Evolutionary conservation across 768 basidiomycete genomes (phyloP).

Genomic region (Lactarius vividus): DNA sequence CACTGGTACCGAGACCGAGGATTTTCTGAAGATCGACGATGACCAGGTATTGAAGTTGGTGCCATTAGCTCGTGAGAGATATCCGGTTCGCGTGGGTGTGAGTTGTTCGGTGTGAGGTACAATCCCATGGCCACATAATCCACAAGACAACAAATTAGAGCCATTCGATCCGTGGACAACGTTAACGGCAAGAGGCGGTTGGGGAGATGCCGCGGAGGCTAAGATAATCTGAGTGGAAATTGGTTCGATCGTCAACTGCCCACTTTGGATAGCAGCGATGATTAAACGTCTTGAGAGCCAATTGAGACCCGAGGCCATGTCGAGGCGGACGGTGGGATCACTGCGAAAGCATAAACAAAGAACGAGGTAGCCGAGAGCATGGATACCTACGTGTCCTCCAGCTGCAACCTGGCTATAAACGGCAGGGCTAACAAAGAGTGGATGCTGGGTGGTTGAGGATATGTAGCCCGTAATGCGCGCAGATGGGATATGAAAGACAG

Average conservation of each 20-base stretch:
- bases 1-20: constrained; percentile 36
- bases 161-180: constrained; percentile 45
- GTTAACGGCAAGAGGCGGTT: constrained; percentile 30
- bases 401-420: constrained; percentile 68
- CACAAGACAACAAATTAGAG: constrained; percentile 62
- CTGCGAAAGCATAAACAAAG: constrained; percentile 41
- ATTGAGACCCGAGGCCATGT: constrained; percentile 89
- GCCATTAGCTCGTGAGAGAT: constrained; percentile 30
- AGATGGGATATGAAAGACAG: constrained; percentile 73
- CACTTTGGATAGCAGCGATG: constrained; percentile 77
- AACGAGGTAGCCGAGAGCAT: constrained; percentile 20
- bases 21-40: constrained; percentile 57
- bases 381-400: constrained; percentile 82
- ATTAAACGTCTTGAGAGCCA: constrained; percentile 91
- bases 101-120: constrained; percentile 39
- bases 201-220: constrained; percentile 46
- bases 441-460: constrained; percentile 62
- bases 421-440: constrained; percentile 73
- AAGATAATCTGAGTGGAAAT: constrained; percentile 61
- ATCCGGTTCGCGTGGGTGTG: constrained; percentile 37
- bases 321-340: constrained; percentile 89
- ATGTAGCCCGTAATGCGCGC: constrained; percentile 62
- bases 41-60: constrained; percentile 47
- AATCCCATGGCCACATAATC: constrained; percentile 70
- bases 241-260: constrained; percentile 88